These are phyloP conservation scores for Xerocomellus dryophilus DNA, from an alignment of 768 basidiomycete genomes.

Conservation along the genomic window DNA sequence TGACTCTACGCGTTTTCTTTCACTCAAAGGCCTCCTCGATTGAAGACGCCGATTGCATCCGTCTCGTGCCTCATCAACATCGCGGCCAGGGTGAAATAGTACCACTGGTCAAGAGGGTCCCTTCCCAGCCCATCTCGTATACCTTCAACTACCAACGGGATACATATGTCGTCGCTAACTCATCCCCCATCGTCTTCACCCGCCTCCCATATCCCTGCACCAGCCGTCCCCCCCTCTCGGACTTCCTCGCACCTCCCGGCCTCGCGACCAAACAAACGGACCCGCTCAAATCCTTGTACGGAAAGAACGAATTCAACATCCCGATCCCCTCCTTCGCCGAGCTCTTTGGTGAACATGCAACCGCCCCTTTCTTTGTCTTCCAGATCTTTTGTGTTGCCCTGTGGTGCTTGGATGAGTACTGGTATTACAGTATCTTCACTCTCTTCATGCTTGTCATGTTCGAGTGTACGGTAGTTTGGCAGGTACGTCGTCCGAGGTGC, in stretches of 20 bases:
- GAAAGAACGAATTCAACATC: constrained; percentile 94
- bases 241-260: constrained; percentile 60
- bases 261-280: constrained; percentile 49
- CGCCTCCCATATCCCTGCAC: constrained; percentile 89
- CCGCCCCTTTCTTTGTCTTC: constrained; percentile 99
- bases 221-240: constrained; percentile 58
- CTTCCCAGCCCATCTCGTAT: constrained; percentile 58
- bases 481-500: constrained; percentile 50
- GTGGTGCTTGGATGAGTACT: constrained; percentile 98
- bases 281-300: constrained; percentile 65
- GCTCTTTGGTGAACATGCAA: constrained; percentile 92
- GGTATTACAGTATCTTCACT: constrained; percentile 98
- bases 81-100: constrained; percentile 92
- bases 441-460: constrained; percentile 98
- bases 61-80: constrained; percentile 75
- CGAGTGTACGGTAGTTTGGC: constrained; percentile 98
- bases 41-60: constrained; percentile 74
- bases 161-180: constrained; percentile 73
- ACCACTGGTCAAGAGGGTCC: constrained; percentile 58
- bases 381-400: constrained; percentile 97
- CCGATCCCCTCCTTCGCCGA: constrained; percentile 93
- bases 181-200: constrained; percentile 59
- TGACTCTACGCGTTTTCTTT: not conserved
- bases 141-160: constrained; percentile 95
- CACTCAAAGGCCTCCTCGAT: constrained; percentile 53